Evolutionary conservation across 306 rosid species (phyloP), one percentile per base, ranked within the genome.

Genomic region (Oxytropis ochrocephala): DNA sequence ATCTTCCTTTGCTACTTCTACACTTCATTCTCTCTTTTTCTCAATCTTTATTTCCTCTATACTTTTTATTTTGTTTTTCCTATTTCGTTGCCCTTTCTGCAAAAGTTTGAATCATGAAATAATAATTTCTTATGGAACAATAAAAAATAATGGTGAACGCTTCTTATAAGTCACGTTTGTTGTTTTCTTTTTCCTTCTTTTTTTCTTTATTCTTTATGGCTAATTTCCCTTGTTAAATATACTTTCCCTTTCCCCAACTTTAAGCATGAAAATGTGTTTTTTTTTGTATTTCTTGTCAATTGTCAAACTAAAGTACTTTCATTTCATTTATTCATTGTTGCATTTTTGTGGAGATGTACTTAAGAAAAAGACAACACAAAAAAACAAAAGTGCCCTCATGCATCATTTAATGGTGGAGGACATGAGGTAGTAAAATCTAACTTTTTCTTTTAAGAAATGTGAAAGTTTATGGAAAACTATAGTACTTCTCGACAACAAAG

Each of bases 181-280:
- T 61, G 52, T 44, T 62, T 62, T 17, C 53, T 12, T 62, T 61
- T 64, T 38, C 53, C 49, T 6, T 44, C 35, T 50, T 50, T 36
- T 50, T 50, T 36, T 73, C 42, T 50, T 61, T 72, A 8, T 36
- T 72, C 52, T 72, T 62, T 73, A 39, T 39, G 46, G 29, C 21
- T 39, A 11, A 21, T 62, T 72, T 61, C 5, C 52, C n/a, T 61
- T 61, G 13, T 49, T 61, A 7, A 72, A 21, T 73, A 24, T 24
- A 24, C 29, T 24, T 24, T 24, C 29, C 54, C 46, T 62, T 61
- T 30, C 4, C 24, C n/a, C 69, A 49, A 6, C 77, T 73, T 73
- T 50, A 24, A 57, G 11, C 52, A 73, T 62, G 50, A 6, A 51
- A 38, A 50, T 61, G 38, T 32, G 19, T 27, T 49, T 60, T 54